A percentile compares a stretch with the other conserved stretches of the same genome.
These are phyloP conservation scores for Solanum sparsipilum DNA, from an alignment of 257 asterid genomes.

Conservation along the genomic window DNA sequence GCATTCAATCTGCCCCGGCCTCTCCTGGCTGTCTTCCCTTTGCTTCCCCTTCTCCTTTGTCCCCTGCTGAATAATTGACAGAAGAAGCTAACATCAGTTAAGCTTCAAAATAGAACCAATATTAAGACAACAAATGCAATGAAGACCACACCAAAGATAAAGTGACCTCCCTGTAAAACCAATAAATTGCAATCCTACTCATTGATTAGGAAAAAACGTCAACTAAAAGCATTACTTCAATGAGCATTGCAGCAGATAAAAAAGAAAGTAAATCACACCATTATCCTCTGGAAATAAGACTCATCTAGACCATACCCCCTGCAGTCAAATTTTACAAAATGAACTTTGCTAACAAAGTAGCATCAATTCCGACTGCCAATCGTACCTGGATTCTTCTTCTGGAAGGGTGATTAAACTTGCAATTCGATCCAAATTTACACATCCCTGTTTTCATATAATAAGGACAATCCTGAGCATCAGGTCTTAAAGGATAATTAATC, in stretches of 20 bases:
- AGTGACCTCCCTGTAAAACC: not conserved
- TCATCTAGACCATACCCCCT: not conserved
- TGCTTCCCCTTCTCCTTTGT: constrained; percentile 15
- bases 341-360: not conserved
- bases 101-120: not conserved
- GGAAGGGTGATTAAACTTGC: constrained; percentile 94
- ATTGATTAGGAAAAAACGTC: not conserved
- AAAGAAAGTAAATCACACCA: not conserved
- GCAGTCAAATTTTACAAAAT: not conserved
- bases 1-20: constrained; percentile 28
- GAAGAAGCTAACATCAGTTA: not conserved
- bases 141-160: not conserved
- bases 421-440: constrained; percentile 72
- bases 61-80: constrained; percentile 13
- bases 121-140: not conserved
- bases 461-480: constrained; percentile 82
- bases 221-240: not conserved
- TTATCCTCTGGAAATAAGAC: not conserved
- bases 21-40: constrained; percentile 19
- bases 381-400: constrained; percentile 54
- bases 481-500: constrained; percentile 56
- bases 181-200: not conserved
- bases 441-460: constrained; percentile 63
- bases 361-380: not conserved
- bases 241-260: not conserved